Evolutionary conservation across 306 rosid species (phyloP).

Genomic region (Gynostemma pentaphyllum): DNA sequence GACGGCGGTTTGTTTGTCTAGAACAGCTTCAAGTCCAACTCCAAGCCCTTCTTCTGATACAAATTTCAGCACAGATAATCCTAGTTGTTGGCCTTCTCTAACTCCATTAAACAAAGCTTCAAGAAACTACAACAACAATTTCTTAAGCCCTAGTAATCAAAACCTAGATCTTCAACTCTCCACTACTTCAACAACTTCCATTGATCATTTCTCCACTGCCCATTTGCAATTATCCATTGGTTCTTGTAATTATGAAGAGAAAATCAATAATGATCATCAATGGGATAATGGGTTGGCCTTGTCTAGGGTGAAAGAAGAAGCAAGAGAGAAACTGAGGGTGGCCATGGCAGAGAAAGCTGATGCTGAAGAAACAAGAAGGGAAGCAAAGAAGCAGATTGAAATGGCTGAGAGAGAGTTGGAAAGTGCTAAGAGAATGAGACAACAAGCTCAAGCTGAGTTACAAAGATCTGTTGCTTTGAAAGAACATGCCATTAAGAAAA

Average conservation of each 20-base stretch:
- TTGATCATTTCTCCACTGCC: constrained; percentile 37
- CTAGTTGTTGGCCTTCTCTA: constrained; percentile 17
- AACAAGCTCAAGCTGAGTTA: constrained; percentile 69
- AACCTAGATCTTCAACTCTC: constrained; percentile 94
- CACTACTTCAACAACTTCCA: constrained; percentile 14
- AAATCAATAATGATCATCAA: not conserved
- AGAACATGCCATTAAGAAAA: constrained; percentile 61
- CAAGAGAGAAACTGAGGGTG: constrained; percentile 29
- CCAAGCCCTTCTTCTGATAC: constrained; percentile 90
- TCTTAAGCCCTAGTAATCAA: constrained; percentile 41
- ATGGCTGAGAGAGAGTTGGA: constrained; percentile 69
- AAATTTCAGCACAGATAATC: constrained; percentile 38
- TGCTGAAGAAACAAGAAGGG: constrained; percentile 78
- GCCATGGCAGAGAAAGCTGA: constrained; percentile 65
- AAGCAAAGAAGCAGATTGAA: constrained; percentile 72
- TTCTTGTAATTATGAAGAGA: constrained; percentile 47
- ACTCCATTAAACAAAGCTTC: constrained; percentile 15
- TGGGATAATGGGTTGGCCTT: not conserved
- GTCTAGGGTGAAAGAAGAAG: constrained; percentile 10
- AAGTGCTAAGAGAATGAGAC: constrained; percentile 76
- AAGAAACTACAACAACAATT: constrained; percentile 19
- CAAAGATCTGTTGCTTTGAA: constrained; percentile 70
- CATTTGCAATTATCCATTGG: constrained; percentile 88
- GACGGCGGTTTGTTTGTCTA: constrained; percentile 74
- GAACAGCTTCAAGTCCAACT: constrained; percentile 69